Base-by-base conservation (phyloP, 495 filamentous ascomycete genomes). In the Daldinia vernicosa region DNA sequence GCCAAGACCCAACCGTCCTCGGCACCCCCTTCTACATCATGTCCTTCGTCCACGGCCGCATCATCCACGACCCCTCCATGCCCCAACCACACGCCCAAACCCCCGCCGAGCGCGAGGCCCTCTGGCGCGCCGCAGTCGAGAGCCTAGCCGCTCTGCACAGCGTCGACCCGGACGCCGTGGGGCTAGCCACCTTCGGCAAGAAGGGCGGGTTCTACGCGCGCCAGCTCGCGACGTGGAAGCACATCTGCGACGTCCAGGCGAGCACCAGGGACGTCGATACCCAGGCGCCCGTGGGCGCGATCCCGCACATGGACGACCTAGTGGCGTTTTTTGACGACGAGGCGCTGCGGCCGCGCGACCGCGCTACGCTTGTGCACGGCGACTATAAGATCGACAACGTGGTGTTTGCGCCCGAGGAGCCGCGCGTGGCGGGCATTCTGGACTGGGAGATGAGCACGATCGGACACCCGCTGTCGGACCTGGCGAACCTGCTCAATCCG, bases 331-430 rank as follows among this genome's bases (percentile, higher is more conserved):
- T 98, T 74, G 77, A 74, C 39, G 83, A 90, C 79, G 81, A 88
- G 63, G 78, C 81, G 66, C 84, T 81, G 32, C 93, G 96, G 76
- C 94, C 95, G 2, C 84, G 83, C 32, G 94, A 98, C 74, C 84
- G 92, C 45, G 89, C 87, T 24, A 90, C 89, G 2, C 83, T 97
- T 22, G 89, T 99, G 27, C 95, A 99, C 74, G 95, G 95, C 27
- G 95, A 99, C 74, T 99, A 95, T 83, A 99, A 99, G 81, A 95
- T 99, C 75, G 95, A 99, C 78, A 99, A 99, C 74, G 81, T 98
- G 64, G 91, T 99, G 50, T 99, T 95, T 78, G 93, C 97, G 80
- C 89, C 91, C 80, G 94, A 89, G 0, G 93, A 96, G 79, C 88
- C 95, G 12, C 79, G 89, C 52, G 94, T 98, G 11, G 94, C 98